Base-by-base conservation (phyloP, 2,329 filamentous ascomycete species). In the Pyrenochaeta sp. region DNA sequence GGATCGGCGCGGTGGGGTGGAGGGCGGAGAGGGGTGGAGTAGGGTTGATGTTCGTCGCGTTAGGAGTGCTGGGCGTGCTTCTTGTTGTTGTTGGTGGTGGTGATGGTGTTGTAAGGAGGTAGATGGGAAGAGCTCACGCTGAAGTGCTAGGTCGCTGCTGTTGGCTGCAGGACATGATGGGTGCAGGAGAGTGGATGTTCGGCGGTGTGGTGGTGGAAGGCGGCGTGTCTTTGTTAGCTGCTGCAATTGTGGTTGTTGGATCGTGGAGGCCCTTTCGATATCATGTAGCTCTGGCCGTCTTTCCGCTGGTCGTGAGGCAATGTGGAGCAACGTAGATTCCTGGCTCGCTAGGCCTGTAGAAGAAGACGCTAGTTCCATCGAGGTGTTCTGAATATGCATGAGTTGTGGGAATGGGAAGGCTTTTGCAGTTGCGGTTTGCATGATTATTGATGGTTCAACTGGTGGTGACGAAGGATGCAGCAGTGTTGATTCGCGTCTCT, bases 111-210 rank as follows among this genome's bases (percentile, higher is more conserved):
- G 19, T 19, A 19, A 19, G 19, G 19, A 19, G 19, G 19, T 19
- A 19, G 19, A 19, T 19, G 19, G 19, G 19, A 19, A 19, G 19
- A 19, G 19, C 19, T 19, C 19, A 19, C 19, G 28, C 9, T 30
- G 28, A 30, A 10, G 5, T 30, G 28, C 28, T 30, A 10, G 28
- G 28, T 30, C 28, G 10, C 28, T 30, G 32, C 32, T 9, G 32
- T 9, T 36, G 32, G 9, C 32, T 32, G 5, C 30, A 25, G 66
- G 66, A 12, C 58, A 46, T 6, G 68, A 71, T 10, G 68, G 68
- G 49, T 70, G 68, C 6, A 72, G 58, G 6, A 70, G 67, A 12
- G 68, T 67, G 15, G 65, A 68, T 39, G 43, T 39, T 45, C 57
- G 59, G 24, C 58, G 52, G 5, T 44, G 46, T 19, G 58, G 48